A percentile compares a stretch with the other conserved stretches of the same genome.
Conservation (phyloP, 2,329 filamentous ascomycete genomes). For the Chrysoporthe austroafricana region DNA sequence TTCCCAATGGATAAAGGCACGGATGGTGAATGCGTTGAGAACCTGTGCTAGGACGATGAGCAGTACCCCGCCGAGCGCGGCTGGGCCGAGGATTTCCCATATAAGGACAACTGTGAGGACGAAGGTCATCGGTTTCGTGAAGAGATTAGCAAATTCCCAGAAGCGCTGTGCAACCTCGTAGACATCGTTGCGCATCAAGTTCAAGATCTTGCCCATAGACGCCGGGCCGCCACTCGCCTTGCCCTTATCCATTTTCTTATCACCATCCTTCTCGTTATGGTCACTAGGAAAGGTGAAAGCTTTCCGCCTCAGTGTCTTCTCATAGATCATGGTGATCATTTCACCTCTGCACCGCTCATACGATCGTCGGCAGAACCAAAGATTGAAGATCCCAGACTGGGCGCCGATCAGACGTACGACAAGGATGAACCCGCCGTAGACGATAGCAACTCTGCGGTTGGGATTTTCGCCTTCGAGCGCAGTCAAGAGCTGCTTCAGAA, state of each 20-base stretch:
- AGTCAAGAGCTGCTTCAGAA: slow-evolving; percentile 72
- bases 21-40: slow-evolving; percentile 70
- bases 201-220: slow-evolving; percentile 88
- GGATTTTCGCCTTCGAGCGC: slow-evolving; percentile 62
- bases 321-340: slow-evolving; percentile 82
- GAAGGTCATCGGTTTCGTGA: slow-evolving; percentile 78
- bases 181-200: slow-evolving; percentile 80
- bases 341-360: slow-evolving; percentile 87
- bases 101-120: slow-evolving; percentile 74
- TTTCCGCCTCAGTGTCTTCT: slow-evolving; percentile 74
- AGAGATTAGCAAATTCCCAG: slow-evolving; percentile 81
- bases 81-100: slow-evolving; percentile 78
- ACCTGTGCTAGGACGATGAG: slow-evolving; percentile 71
- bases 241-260: slow-evolving; percentile 33
- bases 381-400: slow-evolving; percentile 68
- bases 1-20: slow-evolving; percentile 69
- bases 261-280: slow-evolving; percentile 37
- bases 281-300: slow-evolving; percentile 47
- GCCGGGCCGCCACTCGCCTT: slow-evolving; percentile 53
- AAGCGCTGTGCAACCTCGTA: slow-evolving; percentile 84
- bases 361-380: slow-evolving; percentile 82
- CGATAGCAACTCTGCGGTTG: slow-evolving; percentile 60
- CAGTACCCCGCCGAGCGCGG: slow-evolving; percentile 74
- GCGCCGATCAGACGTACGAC: slow-evolving; percentile 62
- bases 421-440: slow-evolving; percentile 68